Percentiles rank a stretch among this genome's conserved stretches.
Evolutionary conservation across 2,329 filamentous ascomycete genomes (phyloP).

Genomic region (Sarocladium strictum): DNA sequence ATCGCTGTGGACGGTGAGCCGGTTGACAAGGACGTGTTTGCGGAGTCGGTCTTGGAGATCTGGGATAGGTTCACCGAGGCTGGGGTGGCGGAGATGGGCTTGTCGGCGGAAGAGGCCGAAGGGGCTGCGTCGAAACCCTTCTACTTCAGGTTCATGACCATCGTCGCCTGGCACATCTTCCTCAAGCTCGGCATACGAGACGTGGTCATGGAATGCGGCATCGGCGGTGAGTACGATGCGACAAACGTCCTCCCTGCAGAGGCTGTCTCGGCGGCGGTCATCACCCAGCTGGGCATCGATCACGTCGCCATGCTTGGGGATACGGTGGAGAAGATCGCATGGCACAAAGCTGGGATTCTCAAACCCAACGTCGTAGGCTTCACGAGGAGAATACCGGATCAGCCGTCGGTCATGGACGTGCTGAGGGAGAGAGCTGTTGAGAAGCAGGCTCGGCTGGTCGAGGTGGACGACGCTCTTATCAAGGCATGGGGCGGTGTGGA

Average conservation of each 20-base stretch:
- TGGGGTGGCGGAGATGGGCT: slow-evolving; percentile 25
- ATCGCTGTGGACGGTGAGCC: slow-evolving; percentile 74
- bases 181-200: slow-evolving; percentile 67
- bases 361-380: slow-evolving; percentile 50
- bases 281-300: slow-evolving; percentile 80
- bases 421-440: slow-evolving; percentile 53
- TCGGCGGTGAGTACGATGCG: slow-evolving; percentile 88
- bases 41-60: slow-evolving; percentile 74
- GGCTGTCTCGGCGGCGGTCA: slow-evolving; percentile 62
- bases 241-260: slow-evolving; percentile 71
- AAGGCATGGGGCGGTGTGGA: slow-evolving; percentile 35
- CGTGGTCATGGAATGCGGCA: slow-evolving; percentile 87
- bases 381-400: slow-evolving; percentile 22
- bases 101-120: slow-evolving; percentile 30
- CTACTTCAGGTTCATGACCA: slow-evolving; percentile 87
- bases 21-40: slow-evolving; percentile 62
- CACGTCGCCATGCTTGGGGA: slow-evolving; percentile 75
- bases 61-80: slow-evolving; percentile 59
- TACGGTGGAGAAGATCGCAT: slow-evolving; percentile 74
- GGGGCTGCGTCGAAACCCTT: slow-evolving; percentile 68
- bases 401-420: slow-evolving; percentile 40
- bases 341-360: slow-evolving; percentile 89
- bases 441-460: slow-evolving; percentile 41
- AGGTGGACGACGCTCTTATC: slow-evolving; percentile 32
- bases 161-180: slow-evolving; percentile 84